Conservation (phyloP, 768 basidiomycete species). For the Chalciporus chontae region DNA sequence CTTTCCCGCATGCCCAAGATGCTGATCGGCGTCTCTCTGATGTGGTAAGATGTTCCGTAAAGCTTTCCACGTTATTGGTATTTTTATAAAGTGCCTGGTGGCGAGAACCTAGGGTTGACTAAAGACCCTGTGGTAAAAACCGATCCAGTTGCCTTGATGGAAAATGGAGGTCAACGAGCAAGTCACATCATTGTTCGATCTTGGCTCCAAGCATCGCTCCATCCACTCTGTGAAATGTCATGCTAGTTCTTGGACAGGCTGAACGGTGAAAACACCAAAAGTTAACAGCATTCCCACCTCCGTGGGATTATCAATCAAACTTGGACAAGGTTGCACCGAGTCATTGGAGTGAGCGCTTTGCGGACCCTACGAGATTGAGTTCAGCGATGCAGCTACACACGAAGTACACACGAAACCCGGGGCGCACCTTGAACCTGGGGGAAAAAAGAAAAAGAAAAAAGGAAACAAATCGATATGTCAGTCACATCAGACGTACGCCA, state of each 20-base stretch:
- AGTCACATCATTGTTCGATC: too few species aligned
- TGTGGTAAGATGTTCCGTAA: conserved; percentile 16
- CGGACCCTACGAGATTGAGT: not conserved
- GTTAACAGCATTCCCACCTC: conserved; percentile 16
- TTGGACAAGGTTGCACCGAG: conserved; percentile 9
- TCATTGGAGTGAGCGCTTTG: conserved; percentile 10
- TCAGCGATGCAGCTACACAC: not conserved
- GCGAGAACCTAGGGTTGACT: conserved; percentile 7
- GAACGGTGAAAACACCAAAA: not conserved
- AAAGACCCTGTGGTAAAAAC: conserved; percentile 24
- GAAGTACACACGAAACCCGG: not conserved
- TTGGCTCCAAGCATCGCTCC: too few species aligned
- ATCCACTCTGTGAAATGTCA: not conserved
- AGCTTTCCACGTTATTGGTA: conserved; percentile 6
- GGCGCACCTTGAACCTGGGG: too few species aligned
- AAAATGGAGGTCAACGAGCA: too few species aligned
- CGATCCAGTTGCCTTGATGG: too few species aligned
- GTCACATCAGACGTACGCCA: conserved; percentile 5
- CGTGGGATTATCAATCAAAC: conserved; percentile 16
- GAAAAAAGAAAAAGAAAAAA: too few species aligned
- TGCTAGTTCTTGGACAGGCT: not conserved
- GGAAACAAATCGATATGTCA: conserved; percentile 8
- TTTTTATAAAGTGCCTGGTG: conserved; percentile 16
- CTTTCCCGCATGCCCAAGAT: conserved; percentile 1
- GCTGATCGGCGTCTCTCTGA: conserved; percentile 13